phyloP scores from a whole-genome alignment of 306 rosid genomes.

The Spatholobus suberectus region DNA sequence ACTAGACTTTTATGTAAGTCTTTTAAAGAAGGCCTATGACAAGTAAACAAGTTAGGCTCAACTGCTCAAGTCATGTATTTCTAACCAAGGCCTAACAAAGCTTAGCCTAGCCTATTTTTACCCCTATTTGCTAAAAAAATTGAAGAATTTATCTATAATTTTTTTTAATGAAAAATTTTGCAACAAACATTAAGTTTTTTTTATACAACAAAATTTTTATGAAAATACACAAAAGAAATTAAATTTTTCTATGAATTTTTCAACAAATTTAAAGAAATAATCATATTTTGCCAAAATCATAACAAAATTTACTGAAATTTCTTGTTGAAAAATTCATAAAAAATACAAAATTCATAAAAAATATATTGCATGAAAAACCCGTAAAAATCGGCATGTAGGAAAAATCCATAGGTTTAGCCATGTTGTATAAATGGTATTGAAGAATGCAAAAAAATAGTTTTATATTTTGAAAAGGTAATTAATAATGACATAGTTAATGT shows the following conservation, averaged over 20 bases:
- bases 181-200: neutral
- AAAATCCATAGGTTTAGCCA: neutral
- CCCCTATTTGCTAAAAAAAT: neutral
- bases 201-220: neutral
- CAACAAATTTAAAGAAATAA: neutral
- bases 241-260: neutral
- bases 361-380: neutral
- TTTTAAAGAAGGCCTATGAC: too few relatives aligned
- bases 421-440: neutral
- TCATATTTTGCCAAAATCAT: neutral
- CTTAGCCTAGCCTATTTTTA: too few relatives aligned
- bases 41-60: too few relatives aligned
- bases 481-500: neutral
- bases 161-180: neutral
- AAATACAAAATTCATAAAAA: neutral
- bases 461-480: neutral
- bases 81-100: too few relatives aligned
- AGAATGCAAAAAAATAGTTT: neutral
- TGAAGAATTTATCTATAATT: neutral
- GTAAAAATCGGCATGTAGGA: too few relatives aligned
- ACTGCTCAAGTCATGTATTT: too few relatives aligned
- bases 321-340: neutral
- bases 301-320: neutral
- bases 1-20: too few relatives aligned
- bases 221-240: neutral